Percentiles rank a stretch among this genome's conserved stretches.
phyloP scores from a whole-genome alignment of 2,329 filamentous ascomycete genomes.

The Ceratocystis colombiana region DNA sequence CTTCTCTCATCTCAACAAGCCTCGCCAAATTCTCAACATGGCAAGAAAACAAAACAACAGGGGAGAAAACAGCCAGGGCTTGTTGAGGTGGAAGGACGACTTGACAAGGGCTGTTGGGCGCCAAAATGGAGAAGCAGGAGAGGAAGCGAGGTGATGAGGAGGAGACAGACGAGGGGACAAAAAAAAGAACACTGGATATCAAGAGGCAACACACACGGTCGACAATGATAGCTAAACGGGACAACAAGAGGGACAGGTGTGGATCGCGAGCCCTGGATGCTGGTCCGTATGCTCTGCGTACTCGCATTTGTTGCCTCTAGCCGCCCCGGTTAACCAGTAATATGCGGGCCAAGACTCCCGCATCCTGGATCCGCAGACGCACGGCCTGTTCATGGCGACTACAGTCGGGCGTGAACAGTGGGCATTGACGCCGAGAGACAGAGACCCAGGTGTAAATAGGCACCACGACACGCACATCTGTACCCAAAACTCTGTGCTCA shows the following conservation, averaged over 20 bases:
- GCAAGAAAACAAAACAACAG: not conserved
- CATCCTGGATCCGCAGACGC: not conserved
- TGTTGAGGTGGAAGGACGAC: not conserved
- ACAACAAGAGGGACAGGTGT: not conserved
- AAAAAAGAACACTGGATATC: not conserved
- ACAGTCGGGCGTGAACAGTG: not conserved
- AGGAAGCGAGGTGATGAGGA: no score
- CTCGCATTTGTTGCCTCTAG: not conserved
- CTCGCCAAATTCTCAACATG: conserved; percentile 4
- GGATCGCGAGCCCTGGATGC: not conserved
- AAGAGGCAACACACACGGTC: not conserved
- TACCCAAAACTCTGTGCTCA: not conserved
- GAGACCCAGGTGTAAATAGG: not conserved
- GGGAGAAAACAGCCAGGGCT: not conserved
- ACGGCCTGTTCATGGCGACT: not conserved
- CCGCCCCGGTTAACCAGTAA: not conserved
- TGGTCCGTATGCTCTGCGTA: not conserved
- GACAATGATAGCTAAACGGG: not conserved
- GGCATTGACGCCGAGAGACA: not conserved
- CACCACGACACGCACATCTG: not conserved
- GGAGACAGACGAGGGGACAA: not conserved
- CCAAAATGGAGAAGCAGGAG: not conserved
- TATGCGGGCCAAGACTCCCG: not conserved
- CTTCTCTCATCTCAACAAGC: conserved; percentile 7
- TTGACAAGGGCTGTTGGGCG: not conserved